Evolutionary conservation across 2,329 filamentous ascomycete genomes (phyloP), one percentile per base, ranked within the genome.

Genomic region (Talaromyces marneffei): DNA sequence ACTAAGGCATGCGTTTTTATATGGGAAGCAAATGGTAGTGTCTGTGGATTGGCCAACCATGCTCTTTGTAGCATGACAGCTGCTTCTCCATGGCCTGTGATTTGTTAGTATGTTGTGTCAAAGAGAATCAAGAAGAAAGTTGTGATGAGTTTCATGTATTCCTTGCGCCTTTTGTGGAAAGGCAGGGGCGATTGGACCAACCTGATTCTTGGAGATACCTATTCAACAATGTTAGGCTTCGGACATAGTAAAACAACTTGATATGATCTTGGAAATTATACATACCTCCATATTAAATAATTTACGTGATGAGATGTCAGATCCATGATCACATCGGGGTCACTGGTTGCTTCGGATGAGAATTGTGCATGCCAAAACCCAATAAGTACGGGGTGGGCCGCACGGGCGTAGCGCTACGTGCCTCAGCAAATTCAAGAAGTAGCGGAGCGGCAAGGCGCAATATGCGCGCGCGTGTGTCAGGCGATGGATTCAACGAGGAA

Each of bases 251-350:
- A 10, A 31, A 9, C 18, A 14, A 14, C 4, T 6, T 35, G 10
- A 14, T 20, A 7, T 3, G 5, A 31, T 35, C 9, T 12, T 35
- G n/a, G 20, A 10, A 23, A 40, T 8, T 23, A 59, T 25, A 74
- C 79, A 61, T 82, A 87, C 80, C 85, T 85, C 82, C 85, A 86
- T 74, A 88, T 85, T 70, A 88, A 78, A 76, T 87, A 87, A 77
- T 88, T 88, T 71, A 88, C 81, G 72, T 87, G 84, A 78, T 87
- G 79, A 69, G 74, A 77, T 65, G 75, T 77, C 60, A 78, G 74
- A 69, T 75, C 72, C 76, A 78, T 78, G 71, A 72, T 75, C 73
- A 75, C 74, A 77, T 76, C 70, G 73, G 73, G 58, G 64, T 57
- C 39, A 53, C 40, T 50, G 35, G 40, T 57, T 61, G 65, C 35